Evolutionary conservation across 345 rosid species (phyloP).

Genomic region (Carallia brachiata): DNA sequence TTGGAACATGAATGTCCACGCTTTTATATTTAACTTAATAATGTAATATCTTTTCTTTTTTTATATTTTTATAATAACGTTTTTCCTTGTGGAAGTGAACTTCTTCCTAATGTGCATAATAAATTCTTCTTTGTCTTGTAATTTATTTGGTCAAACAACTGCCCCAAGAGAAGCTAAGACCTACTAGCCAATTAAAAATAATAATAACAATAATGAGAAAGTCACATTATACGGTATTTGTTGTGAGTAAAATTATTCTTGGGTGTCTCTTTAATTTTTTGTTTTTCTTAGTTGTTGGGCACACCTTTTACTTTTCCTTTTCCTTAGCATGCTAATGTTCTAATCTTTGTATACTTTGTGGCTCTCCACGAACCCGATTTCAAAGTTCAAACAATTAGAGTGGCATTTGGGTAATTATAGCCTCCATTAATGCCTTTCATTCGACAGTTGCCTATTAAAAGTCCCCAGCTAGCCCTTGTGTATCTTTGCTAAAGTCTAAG

Average conservation of each 20-base stretch:
- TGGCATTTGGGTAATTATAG: conserved; percentile 38
- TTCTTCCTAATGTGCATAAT: too few species aligned
- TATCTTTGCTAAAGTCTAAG: not conserved
- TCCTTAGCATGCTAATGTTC: too few species aligned
- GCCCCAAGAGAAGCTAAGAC: too few species aligned
- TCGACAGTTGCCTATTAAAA: conserved; percentile 11
- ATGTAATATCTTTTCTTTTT: too few species aligned
- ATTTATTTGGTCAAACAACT: not conserved
- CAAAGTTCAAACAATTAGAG: not conserved
- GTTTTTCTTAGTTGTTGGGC: not conserved
- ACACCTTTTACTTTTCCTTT: too few species aligned
- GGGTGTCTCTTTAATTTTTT: not conserved
- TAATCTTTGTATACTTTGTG: conserved; percentile 10
- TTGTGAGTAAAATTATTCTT: too few species aligned
- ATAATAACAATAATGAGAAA: not conserved
- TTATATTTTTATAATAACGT: too few species aligned
- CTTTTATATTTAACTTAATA: too few species aligned
- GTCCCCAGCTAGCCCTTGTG: conserved; percentile 10
- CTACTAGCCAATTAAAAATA: too few species aligned
- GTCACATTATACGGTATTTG: not conserved
- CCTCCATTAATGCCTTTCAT: conserved; percentile 12
- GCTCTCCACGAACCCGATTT: conserved; percentile 5
- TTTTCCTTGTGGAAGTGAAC: too few species aligned
- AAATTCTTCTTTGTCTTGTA: not conserved
- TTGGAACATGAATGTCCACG: too few species aligned